Evolutionary conservation across 2,329 filamentous ascomycete species (phyloP).

Genomic region (Sclerotinia borealis): DNA sequence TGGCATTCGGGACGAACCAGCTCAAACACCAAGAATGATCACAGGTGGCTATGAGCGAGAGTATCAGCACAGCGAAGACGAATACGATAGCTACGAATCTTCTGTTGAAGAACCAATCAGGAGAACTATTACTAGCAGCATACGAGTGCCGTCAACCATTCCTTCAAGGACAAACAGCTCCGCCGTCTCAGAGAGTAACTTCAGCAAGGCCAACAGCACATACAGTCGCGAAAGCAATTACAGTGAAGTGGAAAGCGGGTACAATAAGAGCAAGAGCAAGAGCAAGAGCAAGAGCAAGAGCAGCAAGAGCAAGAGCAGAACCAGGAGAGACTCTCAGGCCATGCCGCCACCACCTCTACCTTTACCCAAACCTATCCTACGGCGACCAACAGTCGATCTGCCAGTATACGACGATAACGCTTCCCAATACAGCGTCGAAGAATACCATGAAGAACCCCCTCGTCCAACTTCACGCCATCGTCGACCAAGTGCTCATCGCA

Average conservation of each 20-base stretch:
- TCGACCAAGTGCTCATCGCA: slow-evolving; percentile 23
- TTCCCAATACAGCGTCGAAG: background rate
- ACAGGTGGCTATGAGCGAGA: slow-evolving; percentile 4
- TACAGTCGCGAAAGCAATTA: slow-evolving; percentile 12
- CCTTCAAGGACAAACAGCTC: slow-evolving; percentile 4
- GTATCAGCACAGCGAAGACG: slow-evolving; percentile 8
- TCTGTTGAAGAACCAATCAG: background rate
- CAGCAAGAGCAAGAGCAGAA: slow-evolving; percentile 13
- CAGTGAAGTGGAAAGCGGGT: slow-evolving; percentile 1
- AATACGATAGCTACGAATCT: slow-evolving; percentile 4
- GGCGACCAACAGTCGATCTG: slow-evolving; percentile 1
- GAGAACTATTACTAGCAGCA: slow-evolving; percentile 4
- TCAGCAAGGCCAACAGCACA: slow-evolving; percentile 4
- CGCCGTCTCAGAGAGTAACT: background rate
- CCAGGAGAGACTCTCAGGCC: slow-evolving; percentile 19
- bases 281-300: slow-evolving; percentile 15
- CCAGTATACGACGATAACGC: slow-evolving; percentile 1
- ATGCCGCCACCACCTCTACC: slow-evolving; percentile 27
- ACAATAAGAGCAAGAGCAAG: background rate
- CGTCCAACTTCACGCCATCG: slow-evolving; percentile 16
- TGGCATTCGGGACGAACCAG: slow-evolving; percentile 13
- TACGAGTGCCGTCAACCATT: slow-evolving; percentile 6
- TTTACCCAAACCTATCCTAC: background rate
- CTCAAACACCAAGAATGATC: slow-evolving; percentile 5
- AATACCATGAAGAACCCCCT: slow-evolving; percentile 8